Percentiles rank a stretch among this genome's conserved stretches.
These are phyloP conservation scores for Thelonectria rubi DNA, from an alignment of 2,329 filamentous ascomycete species.

Conservation along the genomic window DNA sequence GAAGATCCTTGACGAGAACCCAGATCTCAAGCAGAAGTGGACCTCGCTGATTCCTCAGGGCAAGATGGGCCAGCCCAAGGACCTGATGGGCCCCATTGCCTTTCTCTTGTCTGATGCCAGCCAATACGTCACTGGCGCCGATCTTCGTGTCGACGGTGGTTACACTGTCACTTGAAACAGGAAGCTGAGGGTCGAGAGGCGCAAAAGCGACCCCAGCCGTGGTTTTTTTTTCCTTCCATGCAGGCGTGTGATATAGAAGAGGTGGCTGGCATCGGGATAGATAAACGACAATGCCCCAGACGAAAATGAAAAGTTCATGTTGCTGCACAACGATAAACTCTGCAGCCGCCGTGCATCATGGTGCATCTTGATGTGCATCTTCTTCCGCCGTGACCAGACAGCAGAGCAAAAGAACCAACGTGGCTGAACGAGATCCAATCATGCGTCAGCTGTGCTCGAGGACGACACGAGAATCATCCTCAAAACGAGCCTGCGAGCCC, in stretches of 20 bases:
- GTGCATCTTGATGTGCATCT: background rate
- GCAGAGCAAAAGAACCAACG: background rate
- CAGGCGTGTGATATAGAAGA: conserved; percentile 28
- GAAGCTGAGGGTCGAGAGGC: background rate
- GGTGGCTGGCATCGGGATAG: conserved; percentile 25
- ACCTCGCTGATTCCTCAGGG: conserved; percentile 90
- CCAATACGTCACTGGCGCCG: conserved; percentile 75
- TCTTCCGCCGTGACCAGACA: background rate
- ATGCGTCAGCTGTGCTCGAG: background rate
- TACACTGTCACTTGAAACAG: conserved; percentile 76
- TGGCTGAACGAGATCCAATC: conserved; percentile 4
- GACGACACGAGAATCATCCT: conserved; percentile 4
- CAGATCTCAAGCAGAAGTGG: conserved; percentile 89
- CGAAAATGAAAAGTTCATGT: background rate
- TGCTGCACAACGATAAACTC: background rate
- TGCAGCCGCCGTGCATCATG: background rate
- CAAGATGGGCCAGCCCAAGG: conserved; percentile 91
- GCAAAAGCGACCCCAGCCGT: conserved; percentile 9
- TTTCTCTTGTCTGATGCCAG: conserved; percentile 85
- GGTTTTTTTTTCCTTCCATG: conserved; percentile 19
- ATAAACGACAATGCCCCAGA: conserved; percentile 31
- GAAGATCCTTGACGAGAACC: conserved; percentile 94
- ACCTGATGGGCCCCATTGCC: conserved; percentile 91
- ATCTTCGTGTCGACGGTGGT: conserved; percentile 86
- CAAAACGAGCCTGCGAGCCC: conserved; percentile 5